Evolutionary conservation across 176 grass and related monocot species (phyloP), one percentile per base, ranked within the genome.

Genomic region (Oryza coarctata): DNA sequence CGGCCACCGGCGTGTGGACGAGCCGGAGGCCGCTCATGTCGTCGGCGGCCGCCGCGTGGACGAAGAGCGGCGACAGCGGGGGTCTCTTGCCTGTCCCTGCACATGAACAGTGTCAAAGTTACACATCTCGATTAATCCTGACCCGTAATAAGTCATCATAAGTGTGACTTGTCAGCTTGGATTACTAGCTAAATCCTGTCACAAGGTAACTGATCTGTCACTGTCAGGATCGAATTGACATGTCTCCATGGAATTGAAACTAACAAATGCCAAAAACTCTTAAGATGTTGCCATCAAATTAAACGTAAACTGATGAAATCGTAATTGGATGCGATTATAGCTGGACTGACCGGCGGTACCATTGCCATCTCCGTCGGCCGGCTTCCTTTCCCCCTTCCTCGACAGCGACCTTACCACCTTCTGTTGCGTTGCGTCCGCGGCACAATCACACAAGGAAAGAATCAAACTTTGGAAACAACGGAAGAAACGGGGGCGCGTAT

Each of bases 311-410:
- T 71, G 20, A 31, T 28, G 28, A 58, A 57, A 58, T 57, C 17
- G 9, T 43, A 50, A 45, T 35, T 74, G 0, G 28, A 83, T 60
- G 33, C 4, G 43, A 23, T 39, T 12, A 30, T 23, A 30, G 52
- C 41, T 29, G 73, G 80, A 84, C 60, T 87, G 33, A 85, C 92
- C 84, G 63, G 79, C 40, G 68, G 68, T 85, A 69, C 85, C 88
- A 45, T 88, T 91, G 72, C 28, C 45, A 81, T 88, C 86, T 70
- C 75, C 88, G 81, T 92, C 90, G 32, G 85, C 30, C 80, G 86
- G 75, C 89, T 91, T 94, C 70, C 76, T 57, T 41, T 89, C 88
- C 72, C 89, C 89, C 85, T 94, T 94, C 80, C 92, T 60, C 11
- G 92, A 94, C 22, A 92, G 77, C 71, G 89, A 89, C 87, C 89